A percentile compares a stretch with the other conserved stretches of the same genome.
Evolutionary conservation across 305 asterid genomes (phyloP).

Genomic region (Petunia hybrid): DNA sequence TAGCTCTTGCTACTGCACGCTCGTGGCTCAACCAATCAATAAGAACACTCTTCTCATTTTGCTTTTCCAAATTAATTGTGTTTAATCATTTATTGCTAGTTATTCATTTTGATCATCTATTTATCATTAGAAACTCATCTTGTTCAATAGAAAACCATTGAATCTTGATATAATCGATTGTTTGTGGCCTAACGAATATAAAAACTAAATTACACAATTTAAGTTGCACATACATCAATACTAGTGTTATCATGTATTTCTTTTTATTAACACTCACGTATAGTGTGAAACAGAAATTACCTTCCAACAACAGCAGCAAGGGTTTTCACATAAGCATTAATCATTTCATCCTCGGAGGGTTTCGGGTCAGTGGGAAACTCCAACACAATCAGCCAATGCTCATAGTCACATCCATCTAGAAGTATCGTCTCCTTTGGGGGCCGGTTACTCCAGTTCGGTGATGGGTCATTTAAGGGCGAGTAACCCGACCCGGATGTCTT

Average conservation of each 20-base stretch:
- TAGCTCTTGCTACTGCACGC: too few species aligned
- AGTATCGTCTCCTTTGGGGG: conserved; percentile 91
- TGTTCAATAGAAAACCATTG: too few species aligned
- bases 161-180: too few species aligned
- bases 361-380: conserved; percentile 68
- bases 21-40: too few species aligned
- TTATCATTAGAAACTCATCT: too few species aligned
- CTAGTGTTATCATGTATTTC: too few species aligned
- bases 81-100: too few species aligned
- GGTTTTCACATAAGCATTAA: conserved; percentile 77
- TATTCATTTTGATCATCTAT: too few species aligned
- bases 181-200: neutral
- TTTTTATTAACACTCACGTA: too few species aligned
- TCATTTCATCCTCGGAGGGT: conserved; percentile 80
- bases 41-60: too few species aligned
- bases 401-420: conserved; percentile 92
- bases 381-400: conserved; percentile 94
- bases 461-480: conserved; percentile 88
- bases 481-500: conserved; percentile 76
- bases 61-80: too few species aligned
- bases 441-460: conserved; percentile 97
- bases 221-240: too few species aligned
- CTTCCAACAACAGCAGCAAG: conserved; percentile 81
- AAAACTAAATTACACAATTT: neutral
- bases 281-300: conserved; percentile 39